A percentile compares a stretch with the other conserved stretches of the same genome.
phyloP scores from a whole-genome alignment of 805 yeast species.

The Monosporozyma servazzii region DNA sequence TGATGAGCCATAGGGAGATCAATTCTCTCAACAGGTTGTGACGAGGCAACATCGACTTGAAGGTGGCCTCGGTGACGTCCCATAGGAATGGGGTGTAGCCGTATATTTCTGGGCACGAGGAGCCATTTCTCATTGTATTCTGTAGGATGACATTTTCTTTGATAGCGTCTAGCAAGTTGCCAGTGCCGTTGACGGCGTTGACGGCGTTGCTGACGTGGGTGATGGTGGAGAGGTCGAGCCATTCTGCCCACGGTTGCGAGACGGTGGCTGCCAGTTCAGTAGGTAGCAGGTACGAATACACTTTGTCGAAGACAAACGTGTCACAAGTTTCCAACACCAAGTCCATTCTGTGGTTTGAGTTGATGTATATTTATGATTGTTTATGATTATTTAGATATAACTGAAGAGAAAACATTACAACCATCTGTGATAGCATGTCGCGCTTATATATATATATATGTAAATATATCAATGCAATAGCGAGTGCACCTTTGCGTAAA shows the following conservation, averaged over 20 bases:
- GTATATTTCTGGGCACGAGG: conserved; percentile 36
- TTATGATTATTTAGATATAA: no score
- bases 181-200: background rate
- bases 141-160: background rate
- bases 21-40: conserved; percentile 64
- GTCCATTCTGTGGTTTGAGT: conserved; percentile 52
- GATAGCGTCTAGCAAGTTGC: background rate
- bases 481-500: no score
- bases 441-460: no score
- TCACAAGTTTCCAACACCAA: conserved; percentile 76
- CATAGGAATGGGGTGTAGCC: conserved; percentile 55
- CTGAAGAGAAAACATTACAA: no score
- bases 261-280: conserved; percentile 31
- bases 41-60: conserved; percentile 64
- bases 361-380: no score
- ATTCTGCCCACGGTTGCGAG: background rate
- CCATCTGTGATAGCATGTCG: no score
- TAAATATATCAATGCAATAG: no score
- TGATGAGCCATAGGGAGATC: conserved; percentile 54
- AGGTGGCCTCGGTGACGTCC: conserved; percentile 46
- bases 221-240: background rate
- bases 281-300: conserved; percentile 65
- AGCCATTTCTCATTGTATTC: conserved; percentile 18
- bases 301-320: conserved; percentile 60
- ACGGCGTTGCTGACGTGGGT: background rate